Percentiles rank a stretch among this genome's conserved stretches.
Evolutionary conservation across 495 filamentous ascomycete genomes (phyloP).

Genomic region (Jackrogersella minutella): DNA sequence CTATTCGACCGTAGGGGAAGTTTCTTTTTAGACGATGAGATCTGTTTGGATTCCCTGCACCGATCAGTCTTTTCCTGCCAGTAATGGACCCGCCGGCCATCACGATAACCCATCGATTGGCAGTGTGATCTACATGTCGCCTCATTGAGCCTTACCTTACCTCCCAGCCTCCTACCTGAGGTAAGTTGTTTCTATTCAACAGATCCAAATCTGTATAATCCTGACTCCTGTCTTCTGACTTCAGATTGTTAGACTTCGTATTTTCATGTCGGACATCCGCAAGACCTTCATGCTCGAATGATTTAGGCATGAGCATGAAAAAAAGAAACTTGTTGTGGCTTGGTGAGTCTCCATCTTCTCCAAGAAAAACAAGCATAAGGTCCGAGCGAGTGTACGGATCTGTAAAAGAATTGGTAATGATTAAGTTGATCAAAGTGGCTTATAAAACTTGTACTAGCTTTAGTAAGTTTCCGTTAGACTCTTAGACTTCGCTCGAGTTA

Average conservation of each 20-base stretch:
- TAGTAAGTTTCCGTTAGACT: background rate
- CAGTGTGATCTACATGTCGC: constrained; percentile 21
- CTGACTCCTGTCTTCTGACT: no score
- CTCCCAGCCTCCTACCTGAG: background rate
- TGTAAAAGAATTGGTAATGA: background rate
- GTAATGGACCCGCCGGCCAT: constrained; percentile 1
- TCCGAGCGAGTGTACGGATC: background rate
- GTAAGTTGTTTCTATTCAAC: background rate
- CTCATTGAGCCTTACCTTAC: background rate
- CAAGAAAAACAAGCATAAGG: constrained; percentile 11
- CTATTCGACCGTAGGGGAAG: constrained; percentile 22
- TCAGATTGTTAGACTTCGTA: constrained; percentile 12
- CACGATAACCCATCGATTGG: constrained; percentile 3
- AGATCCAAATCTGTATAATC: no score
- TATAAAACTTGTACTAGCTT: background rate
- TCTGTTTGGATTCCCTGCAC: constrained; percentile 27
- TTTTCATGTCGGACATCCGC: constrained; percentile 2
- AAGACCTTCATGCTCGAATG: constrained; percentile 1
- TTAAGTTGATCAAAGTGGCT: background rate
- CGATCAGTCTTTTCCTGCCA: constrained; percentile 27
- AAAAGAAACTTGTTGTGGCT: constrained; percentile 20
- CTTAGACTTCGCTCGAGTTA: constrained; percentile 16
- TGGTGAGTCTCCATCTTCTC: background rate
- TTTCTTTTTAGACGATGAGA: constrained; percentile 9
- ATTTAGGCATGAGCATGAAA: constrained; percentile 7